phyloP scores from a whole-genome alignment of 176 grass and related monocot species.

The Thinopyrum elongatum region DNA sequence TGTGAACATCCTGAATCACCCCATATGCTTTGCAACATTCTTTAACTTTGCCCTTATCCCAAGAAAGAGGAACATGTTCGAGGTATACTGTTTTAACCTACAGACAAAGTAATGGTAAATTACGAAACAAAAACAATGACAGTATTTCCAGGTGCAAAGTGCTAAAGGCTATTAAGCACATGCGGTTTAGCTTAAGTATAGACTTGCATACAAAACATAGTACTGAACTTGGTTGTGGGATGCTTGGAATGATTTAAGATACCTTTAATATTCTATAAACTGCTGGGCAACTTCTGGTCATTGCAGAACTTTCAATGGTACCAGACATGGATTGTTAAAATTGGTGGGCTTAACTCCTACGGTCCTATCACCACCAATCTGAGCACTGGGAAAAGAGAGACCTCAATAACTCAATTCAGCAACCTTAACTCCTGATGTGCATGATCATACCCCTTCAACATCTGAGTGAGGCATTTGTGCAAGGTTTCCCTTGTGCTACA shows the following conservation, averaged over 20 bases:
- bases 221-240: background rate
- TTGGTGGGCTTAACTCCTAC: background rate
- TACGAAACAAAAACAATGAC: conserved; percentile 7
- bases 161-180: background rate
- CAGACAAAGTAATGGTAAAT: conserved; percentile 16
- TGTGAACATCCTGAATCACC: conserved; percentile 50
- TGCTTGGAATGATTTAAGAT: background rate
- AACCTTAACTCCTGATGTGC: background rate
- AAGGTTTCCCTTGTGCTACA: conserved; percentile 2
- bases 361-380: background rate
- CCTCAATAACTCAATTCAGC: background rate
- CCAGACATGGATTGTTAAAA: background rate
- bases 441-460: background rate
- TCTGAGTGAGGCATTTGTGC: background rate
- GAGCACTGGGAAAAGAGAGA: background rate
- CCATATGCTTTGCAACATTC: conserved; percentile 69
- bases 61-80: conserved; percentile 59
- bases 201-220: background rate
- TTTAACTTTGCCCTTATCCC: conserved; percentile 63
- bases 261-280: background rate
- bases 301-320: background rate
- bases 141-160: background rate
- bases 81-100: conserved; percentile 84
- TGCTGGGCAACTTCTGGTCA: background rate
- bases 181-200: background rate